Evolutionary conservation across 257 asterid genomes (phyloP).

Genomic region (Solanum virginianum): DNA sequence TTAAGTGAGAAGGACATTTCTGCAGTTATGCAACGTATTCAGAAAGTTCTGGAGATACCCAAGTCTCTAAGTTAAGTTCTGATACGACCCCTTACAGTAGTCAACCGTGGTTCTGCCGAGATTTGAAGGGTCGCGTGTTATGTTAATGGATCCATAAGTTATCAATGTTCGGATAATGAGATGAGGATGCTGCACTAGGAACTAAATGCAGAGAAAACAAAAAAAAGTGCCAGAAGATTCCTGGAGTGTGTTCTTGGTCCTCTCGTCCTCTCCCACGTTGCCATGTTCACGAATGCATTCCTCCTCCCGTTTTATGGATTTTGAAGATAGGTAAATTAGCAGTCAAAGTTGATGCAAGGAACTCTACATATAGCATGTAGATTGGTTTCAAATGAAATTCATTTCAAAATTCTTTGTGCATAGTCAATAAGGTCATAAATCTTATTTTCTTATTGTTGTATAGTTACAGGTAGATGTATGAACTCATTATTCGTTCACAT

Average conservation of each 20-base stretch:
- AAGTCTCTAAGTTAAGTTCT: conserved; percentile 18
- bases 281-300: neutral
- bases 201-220: neutral
- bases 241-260: neutral
- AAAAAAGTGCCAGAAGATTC: neutral
- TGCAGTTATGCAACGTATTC: conserved; percentile 29
- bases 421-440: neutral
- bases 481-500: neutral
- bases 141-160: neutral
- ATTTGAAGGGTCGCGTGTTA: neutral
- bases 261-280: neutral
- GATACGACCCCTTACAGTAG: neutral
- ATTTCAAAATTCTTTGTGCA: neutral
- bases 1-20: conserved; percentile 29
- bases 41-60: conserved; percentile 23
- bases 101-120: neutral
- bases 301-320: neutral
- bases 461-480: neutral
- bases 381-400: neutral
- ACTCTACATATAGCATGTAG: neutral
- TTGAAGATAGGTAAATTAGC: neutral
- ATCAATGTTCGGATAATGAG: neutral
- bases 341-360: neutral
- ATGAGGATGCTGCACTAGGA: neutral
- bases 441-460: neutral